A percentile compares a stretch with the other conserved stretches of the same genome.
phyloP scores from a whole-genome alignment of 176 grass and related monocot genomes.

The Oryza rufipogon region DNA sequence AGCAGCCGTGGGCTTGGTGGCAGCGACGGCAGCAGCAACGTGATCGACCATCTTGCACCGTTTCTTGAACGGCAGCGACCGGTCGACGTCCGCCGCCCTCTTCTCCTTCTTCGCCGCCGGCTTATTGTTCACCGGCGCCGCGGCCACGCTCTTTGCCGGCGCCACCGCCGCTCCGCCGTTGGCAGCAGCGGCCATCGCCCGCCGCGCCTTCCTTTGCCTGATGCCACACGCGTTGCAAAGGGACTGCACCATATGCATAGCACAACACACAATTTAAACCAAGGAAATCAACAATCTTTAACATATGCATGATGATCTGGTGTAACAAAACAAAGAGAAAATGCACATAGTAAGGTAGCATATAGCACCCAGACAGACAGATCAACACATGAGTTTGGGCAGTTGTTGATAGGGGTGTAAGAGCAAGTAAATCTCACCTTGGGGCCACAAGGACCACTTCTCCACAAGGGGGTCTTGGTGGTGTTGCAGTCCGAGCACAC shows the following conservation, averaged over 20 bases:
- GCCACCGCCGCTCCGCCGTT: slow-evolving; percentile 15
- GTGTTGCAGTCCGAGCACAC: slow-evolving; percentile 97
- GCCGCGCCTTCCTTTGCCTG: slow-evolving; percentile 91
- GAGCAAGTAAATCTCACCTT: slow-evolving; percentile 62
- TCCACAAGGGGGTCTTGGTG: slow-evolving; percentile 93
- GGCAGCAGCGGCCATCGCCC: slow-evolving; percentile 60
- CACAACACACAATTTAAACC: not conserved
- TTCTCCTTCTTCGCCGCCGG: slow-evolving; percentile 59
- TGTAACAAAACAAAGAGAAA: slow-evolving; percentile 11
- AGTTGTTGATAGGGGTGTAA: not conserved
- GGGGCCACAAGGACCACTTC: slow-evolving; percentile 92
- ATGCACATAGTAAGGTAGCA: not conserved
- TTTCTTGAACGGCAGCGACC: slow-evolving; percentile 94
- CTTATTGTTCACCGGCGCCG: slow-evolving; percentile 31
- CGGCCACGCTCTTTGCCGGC: not conserved
- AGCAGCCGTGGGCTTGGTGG: not conserved
- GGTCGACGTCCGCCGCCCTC: slow-evolving; percentile 49
- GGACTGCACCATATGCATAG: slow-evolving; percentile 65
- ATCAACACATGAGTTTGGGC: slow-evolving; percentile 3
- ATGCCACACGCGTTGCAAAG: slow-evolving; percentile 99
- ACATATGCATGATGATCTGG: not conserved
- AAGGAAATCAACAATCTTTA: slow-evolving; percentile 1
- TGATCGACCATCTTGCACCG: slow-evolving; percentile 72
- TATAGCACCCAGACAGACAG: slow-evolving; percentile 12
- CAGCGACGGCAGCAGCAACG: not conserved